These are phyloP conservation scores for Mesembryanthemum crystallinum DNA, from an alignment of 148 eudicot genomes.

Conservation along the genomic window DNA sequence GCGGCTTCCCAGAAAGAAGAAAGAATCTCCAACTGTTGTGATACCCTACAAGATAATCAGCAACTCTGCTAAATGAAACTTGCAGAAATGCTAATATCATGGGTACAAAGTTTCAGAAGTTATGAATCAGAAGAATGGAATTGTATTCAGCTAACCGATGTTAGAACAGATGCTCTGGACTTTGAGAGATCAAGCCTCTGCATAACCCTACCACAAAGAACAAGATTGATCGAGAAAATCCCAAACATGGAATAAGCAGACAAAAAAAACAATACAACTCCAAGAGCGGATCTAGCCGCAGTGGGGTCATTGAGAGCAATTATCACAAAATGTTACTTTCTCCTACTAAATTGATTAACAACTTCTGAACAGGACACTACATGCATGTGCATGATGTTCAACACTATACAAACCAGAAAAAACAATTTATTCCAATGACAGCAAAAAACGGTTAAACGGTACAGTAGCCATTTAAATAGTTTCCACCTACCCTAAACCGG, in stretches of 20 bases:
- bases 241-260: slow-evolving; percentile 7
- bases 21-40: slow-evolving; percentile 74
- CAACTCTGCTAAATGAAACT: neutral
- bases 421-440: neutral
- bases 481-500: neutral
- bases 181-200: slow-evolving; percentile 91
- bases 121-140: slow-evolving; percentile 14
- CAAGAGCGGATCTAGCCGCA: no score
- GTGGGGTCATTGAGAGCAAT: no score
- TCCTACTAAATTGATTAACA: neutral
- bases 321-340: neutral
- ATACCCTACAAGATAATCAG: slow-evolving; percentile 50
- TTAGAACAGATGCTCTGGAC: slow-evolving; percentile 93
- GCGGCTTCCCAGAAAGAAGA: slow-evolving; percentile 90
- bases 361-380: neutral
- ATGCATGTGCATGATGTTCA: neutral
- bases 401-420: neutral
- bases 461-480: neutral
- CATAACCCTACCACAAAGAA: slow-evolving; percentile 60
- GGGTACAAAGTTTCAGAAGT: neutral
- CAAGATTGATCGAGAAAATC: slow-evolving; percentile 2
- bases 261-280: no score
- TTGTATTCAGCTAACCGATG: slow-evolving; percentile 57
- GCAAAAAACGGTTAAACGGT: neutral
- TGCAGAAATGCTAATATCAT: neutral